Evolutionary conservation across 495 filamentous ascomycete species (phyloP), one percentile per base, ranked within the genome.

Genomic region (Aspergillus leporis): DNA sequence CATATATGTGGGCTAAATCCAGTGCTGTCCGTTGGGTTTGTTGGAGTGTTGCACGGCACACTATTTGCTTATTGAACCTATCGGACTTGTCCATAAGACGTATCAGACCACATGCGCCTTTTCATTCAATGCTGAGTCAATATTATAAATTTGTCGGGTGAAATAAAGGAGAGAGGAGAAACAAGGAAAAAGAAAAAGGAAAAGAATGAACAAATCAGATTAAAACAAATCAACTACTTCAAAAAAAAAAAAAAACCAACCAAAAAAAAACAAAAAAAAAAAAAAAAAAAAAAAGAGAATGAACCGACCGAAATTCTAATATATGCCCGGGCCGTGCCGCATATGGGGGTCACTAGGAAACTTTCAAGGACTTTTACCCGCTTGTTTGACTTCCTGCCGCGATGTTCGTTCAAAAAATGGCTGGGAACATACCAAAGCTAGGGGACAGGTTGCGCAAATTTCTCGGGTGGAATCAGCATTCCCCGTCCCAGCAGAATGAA

Each of bases 401-500:
- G 14, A 47, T 47, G 43, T 22, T 47, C 4, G 19, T n/a, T 1
- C 13, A 19, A 10, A 32, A 28, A 14, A 28, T 30, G 25, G 10
- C 38, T 41, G 25, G 4, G 30, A 51, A 51, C 48, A 51, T 51
- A 21, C 48, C 48, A 8, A 34, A 51, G 25, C 18, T 51, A 4
- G 48, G 13, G 12, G 25, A 31, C 2, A 51, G 30, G 4, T 6
- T 47, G 3, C 21, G 1, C 18, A 47, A 23, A 22, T 23, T 2
- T 6, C 23, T 47, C 6, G 19, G 18, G 7, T 21, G 43, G 43
- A 23, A 47, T 47, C 7, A 7, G 19, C 21, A 47, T 47, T 47
- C 43, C 23, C 16, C 38, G 38, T 41, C 38, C 12, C 43, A 47
- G 18, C 43, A 23, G 16, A 47, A 47, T 47, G 43, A 23, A 47